phyloP scores from a whole-genome alignment of 768 basidiomycete genomes.

The Boletus reticuloceps region DNA sequence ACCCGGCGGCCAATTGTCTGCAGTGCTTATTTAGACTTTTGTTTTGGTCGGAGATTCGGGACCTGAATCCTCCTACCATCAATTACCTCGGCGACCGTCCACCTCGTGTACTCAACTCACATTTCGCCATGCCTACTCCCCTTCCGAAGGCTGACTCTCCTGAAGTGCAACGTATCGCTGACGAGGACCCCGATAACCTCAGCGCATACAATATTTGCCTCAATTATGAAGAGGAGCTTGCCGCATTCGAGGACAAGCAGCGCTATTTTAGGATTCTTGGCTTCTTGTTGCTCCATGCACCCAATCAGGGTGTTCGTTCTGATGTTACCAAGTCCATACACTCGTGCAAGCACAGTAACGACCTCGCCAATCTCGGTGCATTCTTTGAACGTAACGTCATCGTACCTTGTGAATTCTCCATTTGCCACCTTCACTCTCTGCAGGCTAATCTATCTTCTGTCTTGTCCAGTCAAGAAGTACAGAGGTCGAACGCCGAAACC shows the following conservation, averaged over 20 bases:
- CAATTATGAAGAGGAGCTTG: neutral
- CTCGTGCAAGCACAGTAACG: neutral
- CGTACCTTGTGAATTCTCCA: slow-evolving; percentile 1
- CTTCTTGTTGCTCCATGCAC: slow-evolving; percentile 7
- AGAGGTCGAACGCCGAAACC: slow-evolving; percentile 21
- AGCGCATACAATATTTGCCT: too few species aligned
- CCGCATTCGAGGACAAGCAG: neutral
- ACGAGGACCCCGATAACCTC: too few species aligned
- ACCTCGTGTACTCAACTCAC: too few species aligned
- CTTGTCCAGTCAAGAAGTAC: slow-evolving; percentile 11
- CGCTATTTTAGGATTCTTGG: slow-evolving; percentile 3
- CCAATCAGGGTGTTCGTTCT: neutral
- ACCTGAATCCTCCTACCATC: too few species aligned
- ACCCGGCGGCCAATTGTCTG: too few species aligned
- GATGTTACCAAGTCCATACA: slow-evolving; percentile 6
- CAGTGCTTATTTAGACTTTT: too few species aligned
- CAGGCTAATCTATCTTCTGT: neutral
- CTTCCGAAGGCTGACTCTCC: too few species aligned
- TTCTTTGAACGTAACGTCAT: slow-evolving; percentile 5
- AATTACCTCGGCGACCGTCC: too few species aligned
- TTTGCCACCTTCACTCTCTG: neutral
- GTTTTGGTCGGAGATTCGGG: too few species aligned
- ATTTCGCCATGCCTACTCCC: too few species aligned
- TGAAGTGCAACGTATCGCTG: too few species aligned
- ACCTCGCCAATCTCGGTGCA: neutral